A percentile compares a stretch with the other conserved stretches of the same genome.
Evolutionary conservation across 176 grass and related monocot genomes (phyloP).

Genomic region (Avena sativa): DNA sequence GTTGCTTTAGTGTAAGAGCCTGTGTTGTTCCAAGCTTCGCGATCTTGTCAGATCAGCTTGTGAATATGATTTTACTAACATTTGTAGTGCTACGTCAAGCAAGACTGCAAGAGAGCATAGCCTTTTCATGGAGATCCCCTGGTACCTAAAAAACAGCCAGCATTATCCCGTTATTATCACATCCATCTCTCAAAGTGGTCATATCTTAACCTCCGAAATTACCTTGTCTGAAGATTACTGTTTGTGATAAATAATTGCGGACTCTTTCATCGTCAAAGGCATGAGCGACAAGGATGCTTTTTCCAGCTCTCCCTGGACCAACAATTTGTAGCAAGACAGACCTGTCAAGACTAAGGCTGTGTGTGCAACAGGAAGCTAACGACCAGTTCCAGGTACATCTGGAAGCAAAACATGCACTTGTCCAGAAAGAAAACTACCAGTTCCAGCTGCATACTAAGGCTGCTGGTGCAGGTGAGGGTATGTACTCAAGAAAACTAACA

Average conservation of each 20-base stretch:
- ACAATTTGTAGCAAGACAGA: background rate
- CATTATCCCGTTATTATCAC: background rate
- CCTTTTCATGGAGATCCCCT: background rate
- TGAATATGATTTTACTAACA: conserved; percentile 39
- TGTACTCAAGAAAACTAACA: background rate
- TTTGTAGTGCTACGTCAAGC: background rate
- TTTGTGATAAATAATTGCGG: conserved; percentile 14
- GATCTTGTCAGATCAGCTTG: background rate
- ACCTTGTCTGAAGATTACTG: background rate
- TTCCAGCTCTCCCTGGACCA: conserved; percentile 14
- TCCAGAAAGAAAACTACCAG: background rate
- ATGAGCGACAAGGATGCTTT: conserved; percentile 31
- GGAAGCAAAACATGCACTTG: conserved; percentile 18
- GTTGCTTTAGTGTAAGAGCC: background rate
- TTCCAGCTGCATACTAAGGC: conserved; percentile 21
- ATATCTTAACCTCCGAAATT: too few species aligned
- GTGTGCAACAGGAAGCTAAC: background rate
- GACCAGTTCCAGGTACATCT: background rate
- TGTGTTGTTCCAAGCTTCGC: background rate
- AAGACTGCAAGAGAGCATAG: background rate
- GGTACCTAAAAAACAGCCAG: conserved; percentile 18
- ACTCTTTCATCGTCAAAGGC: conserved; percentile 31
- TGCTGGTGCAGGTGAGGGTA: background rate
- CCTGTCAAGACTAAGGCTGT: background rate
- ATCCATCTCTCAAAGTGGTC: too few species aligned